Conservation (phyloP, 441 rosid genomes). For the Cnidoscolus chayamansa region DNA sequence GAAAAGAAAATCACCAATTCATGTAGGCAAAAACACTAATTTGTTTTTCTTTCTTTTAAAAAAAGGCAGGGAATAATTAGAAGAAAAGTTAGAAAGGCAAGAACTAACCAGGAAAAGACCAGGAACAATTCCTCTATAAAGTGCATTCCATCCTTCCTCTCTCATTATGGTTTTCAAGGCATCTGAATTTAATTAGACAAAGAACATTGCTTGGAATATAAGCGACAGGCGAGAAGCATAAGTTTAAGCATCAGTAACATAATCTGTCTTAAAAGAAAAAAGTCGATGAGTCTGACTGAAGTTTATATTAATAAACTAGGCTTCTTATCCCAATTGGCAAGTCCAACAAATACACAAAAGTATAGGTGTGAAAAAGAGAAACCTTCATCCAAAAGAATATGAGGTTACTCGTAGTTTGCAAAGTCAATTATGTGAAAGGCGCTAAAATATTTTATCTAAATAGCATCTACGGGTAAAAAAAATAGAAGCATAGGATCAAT, state of each 20-base stretch:
- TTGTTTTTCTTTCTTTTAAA: not conserved
- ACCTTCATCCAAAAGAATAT: slow-evolving; percentile 1
- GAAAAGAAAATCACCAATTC: not conserved
- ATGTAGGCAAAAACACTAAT: not conserved
- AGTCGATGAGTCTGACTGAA: not conserved
- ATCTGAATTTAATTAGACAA: slow-evolving; percentile 43
- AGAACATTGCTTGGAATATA: slow-evolving; percentile 17
- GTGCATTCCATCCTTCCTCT: slow-evolving; percentile 87
- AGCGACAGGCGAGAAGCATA: slow-evolving; percentile 9
- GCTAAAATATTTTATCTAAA: not conserved
- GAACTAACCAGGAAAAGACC: slow-evolving; percentile 72
- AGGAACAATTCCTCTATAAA: slow-evolving; percentile 81
- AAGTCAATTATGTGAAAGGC: slow-evolving; percentile 7
- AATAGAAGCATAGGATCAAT: not conserved
- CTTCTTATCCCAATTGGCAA: not conserved
- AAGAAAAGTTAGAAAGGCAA: slow-evolving; percentile 13
- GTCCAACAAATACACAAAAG: not conserved
- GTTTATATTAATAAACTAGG: slow-evolving; percentile 2
- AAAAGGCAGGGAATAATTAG: not conserved
- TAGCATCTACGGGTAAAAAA: not conserved
- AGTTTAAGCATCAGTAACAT: slow-evolving; percentile 3
- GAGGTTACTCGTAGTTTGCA: not conserved
- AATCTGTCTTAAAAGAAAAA: not conserved
- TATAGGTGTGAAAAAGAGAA: not conserved
- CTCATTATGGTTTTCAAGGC: slow-evolving; percentile 80